phyloP scores from a whole-genome alignment of 345 rosid species.

The Brassica carinata region DNA sequence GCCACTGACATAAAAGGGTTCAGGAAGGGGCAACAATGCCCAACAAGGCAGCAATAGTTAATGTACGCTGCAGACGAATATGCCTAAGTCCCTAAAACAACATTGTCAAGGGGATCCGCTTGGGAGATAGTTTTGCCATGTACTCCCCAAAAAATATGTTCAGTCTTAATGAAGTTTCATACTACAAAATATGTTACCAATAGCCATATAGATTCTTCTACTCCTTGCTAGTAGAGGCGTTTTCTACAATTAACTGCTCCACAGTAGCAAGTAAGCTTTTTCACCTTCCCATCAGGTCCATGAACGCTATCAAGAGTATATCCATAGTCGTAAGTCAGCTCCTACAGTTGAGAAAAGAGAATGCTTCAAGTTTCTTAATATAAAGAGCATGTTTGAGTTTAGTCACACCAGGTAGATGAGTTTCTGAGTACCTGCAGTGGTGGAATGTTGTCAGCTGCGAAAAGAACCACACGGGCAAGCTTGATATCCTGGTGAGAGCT shows the following conservation, averaged over 20 bases:
- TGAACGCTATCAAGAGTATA: constrained; percentile 73
- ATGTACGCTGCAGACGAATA: background rate
- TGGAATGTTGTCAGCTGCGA: constrained; percentile 95
- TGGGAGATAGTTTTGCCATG: constrained; percentile 24
- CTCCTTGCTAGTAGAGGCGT: constrained; percentile 60
- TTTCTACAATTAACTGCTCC: constrained; percentile 67
- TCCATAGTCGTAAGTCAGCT: constrained; percentile 91
- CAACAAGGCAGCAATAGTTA: background rate
- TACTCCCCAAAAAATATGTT: constrained; percentile 31
- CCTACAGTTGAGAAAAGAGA: constrained; percentile 47
- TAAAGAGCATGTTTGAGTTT: background rate
- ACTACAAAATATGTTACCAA: background rate
- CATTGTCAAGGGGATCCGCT: background rate
- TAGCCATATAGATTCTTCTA: background rate
- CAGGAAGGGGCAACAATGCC: background rate
- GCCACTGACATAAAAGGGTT: background rate
- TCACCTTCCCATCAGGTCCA: constrained; percentile 76
- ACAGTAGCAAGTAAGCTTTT: constrained; percentile 67
- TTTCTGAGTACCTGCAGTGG: constrained; percentile 69
- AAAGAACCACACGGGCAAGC: constrained; percentile 83
- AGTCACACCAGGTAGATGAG: background rate
- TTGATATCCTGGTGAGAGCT: constrained; percentile 78
- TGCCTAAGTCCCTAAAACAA: background rate
- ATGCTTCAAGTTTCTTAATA: background rate
- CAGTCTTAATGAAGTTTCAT: background rate